Percentiles rank a stretch among this genome's conserved stretches.
Evolutionary conservation across 2,329 filamentous ascomycete genomes (phyloP).

Genomic region (Arthrobotrys iridis): DNA sequence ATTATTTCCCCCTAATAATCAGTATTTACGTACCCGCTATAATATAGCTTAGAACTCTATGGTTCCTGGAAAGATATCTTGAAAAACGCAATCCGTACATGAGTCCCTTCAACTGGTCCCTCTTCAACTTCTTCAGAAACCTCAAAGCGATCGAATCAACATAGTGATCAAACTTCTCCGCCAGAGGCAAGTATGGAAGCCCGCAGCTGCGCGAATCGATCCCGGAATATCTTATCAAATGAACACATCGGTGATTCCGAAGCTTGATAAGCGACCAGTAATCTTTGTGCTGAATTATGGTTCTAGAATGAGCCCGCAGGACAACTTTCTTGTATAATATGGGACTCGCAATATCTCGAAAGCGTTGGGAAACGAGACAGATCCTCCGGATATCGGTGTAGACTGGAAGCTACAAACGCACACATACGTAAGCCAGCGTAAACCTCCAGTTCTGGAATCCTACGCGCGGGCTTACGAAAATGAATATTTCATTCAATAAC

Average conservation of each 20-base stretch:
- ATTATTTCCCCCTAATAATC: too few species aligned
- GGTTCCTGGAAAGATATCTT: too few species aligned
- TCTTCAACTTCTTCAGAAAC: neutral
- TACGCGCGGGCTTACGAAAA: too few species aligned
- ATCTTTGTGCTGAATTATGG: neutral
- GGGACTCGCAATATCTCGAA: slow-evolving; percentile 2
- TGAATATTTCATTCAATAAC: too few species aligned
- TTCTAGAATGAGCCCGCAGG: neutral
- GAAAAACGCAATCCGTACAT: neutral
- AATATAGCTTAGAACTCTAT: too few species aligned
- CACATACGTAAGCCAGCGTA: too few species aligned
- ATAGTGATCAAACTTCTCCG: neutral
- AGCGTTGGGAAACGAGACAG: slow-evolving; percentile 8
- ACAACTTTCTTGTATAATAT: slow-evolving; percentile 14
- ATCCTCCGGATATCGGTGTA: neutral
- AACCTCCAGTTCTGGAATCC: too few species aligned
- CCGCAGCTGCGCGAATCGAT: neutral
- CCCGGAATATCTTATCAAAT: neutral
- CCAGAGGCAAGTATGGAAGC: neutral
- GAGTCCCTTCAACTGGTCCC: neutral
- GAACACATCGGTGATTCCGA: neutral
- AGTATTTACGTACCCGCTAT: too few species aligned
- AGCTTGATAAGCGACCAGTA: neutral
- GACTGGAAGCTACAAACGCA: too few species aligned
- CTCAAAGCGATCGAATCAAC: neutral